Base-by-base conservation (phyloP, 2,329 filamentous ascomycete genomes). In the Aphanoascus verrucosus region DNA sequence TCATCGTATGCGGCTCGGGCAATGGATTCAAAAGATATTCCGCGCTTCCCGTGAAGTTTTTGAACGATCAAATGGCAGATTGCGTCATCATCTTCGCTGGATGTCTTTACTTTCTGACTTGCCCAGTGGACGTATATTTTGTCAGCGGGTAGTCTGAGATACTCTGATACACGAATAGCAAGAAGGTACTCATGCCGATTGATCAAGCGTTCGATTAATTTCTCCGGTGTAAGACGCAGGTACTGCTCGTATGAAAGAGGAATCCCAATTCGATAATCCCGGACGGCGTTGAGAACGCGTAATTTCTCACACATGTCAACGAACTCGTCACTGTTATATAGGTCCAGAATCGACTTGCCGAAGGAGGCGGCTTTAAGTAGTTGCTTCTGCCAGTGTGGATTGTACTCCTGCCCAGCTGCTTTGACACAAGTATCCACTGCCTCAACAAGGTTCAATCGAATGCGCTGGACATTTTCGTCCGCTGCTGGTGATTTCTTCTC, bases 251-350 rank as follows among this genome's bases (percentile, higher is more conserved):
- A 94, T 3, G 90, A 94, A 3, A 98, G 69, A 0, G 91, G 89
- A 19, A 98, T 74, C 1, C 93, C 93, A 51, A 97, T 80, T 62
- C 94, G 86, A 65, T 93, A 97, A 67, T 86, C 94, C 49, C 93
- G 83, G 11, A 91, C 86, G 5, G 91, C 91, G 62, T 96, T 97
- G 46, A 98, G 76, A 0, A 98, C 90, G 14, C 93, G 84, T 14
- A 98, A 73, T 0, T 85, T 93, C 68, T 98, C 91, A 61, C 89
- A 95, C 84, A 96, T 97, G 58, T 97, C 91, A 52, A 98, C 93
- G 69, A 97, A 98, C 59, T 98, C 91, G 64, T 98, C 93, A 64
- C 90, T 96, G 69, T 93, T 96, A 71, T 97, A 98, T 11, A 97
- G 83, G 63, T 97, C 93, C 2, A 98, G 78, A 0, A 97, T 93